Conservation (phyloP, 495 filamentous ascomycete species). For the Hypoxylon cercidicola region DNA sequence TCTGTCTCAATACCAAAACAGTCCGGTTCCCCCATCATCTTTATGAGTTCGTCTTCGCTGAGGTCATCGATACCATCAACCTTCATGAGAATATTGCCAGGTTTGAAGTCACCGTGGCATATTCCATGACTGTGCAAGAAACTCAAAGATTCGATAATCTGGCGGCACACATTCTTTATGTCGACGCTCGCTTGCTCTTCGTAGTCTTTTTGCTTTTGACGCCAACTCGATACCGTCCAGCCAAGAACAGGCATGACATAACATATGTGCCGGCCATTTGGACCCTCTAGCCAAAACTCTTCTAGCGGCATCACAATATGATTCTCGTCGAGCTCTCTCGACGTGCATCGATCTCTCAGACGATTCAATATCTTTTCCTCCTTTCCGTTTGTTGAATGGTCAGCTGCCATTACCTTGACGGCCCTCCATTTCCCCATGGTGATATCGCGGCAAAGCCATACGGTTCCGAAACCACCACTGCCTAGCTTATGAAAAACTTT, state of each 20-base stretch:
- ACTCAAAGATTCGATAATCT: conserved; percentile 28
- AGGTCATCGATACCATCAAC: conserved; percentile 40
- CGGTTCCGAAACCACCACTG: conserved; percentile 60
- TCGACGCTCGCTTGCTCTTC: conserved; percentile 2
- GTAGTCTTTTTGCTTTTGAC: neutral
- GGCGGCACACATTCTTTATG: conserved; percentile 40
- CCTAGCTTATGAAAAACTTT: conserved; percentile 66
- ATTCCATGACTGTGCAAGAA: conserved; percentile 37
- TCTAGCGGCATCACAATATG: conserved; percentile 38
- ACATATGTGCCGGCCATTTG: conserved; percentile 52
- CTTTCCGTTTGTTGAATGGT: neutral
- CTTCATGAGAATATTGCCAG: conserved; percentile 39
- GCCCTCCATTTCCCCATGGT: conserved; percentile 42
- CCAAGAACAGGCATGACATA: conserved; percentile 43
- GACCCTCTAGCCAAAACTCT: conserved; percentile 51
- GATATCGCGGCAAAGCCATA: conserved; percentile 65
- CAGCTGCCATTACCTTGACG: conserved; percentile 41
- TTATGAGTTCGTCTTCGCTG: conserved; percentile 18
- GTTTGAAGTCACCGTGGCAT: conserved; percentile 47
- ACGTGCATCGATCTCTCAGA: neutral
- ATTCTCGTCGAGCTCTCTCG: conserved; percentile 9
- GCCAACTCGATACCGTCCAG: conserved; percentile 12
- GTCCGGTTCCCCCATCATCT: conserved; percentile 15
- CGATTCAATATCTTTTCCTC: conserved; percentile 24
- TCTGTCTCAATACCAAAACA: conserved; percentile 1